A percentile compares a stretch with the other conserved stretches of the same genome.
Evolutionary conservation across 2,329 filamentous ascomycete genomes (phyloP).

Genomic region (Thelonectria rubi): DNA sequence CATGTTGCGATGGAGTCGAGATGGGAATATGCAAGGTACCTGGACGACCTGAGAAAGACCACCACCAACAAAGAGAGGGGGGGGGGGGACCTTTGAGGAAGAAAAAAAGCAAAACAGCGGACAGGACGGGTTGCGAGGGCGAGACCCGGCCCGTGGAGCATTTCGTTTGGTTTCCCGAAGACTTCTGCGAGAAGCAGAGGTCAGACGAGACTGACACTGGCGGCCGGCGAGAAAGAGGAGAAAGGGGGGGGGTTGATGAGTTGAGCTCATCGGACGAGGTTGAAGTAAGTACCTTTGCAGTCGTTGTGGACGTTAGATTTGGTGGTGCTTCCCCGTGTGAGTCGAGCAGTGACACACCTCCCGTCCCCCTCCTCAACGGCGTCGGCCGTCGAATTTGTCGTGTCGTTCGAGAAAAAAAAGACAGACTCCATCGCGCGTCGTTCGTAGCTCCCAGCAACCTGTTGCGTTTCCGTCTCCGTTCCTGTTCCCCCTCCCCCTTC

Average conservation of each 20-base stretch:
- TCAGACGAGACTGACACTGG: slow-evolving; percentile 26
- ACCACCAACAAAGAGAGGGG: too few relatives aligned
- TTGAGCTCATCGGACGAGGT: too few relatives aligned
- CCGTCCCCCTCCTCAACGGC: too few relatives aligned
- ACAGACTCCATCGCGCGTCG: background rate
- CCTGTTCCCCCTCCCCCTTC: too few relatives aligned
- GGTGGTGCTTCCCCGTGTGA: background rate
- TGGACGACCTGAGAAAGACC: too few relatives aligned
- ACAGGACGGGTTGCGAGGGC: slow-evolving; percentile 20
- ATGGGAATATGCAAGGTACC: slow-evolving; percentile 20
- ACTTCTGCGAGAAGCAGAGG: slow-evolving; percentile 11
- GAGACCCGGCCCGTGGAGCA: slow-evolving; percentile 27
- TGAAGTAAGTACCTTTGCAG: too few relatives aligned
- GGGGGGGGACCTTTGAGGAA: too few relatives aligned
- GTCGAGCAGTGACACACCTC: slow-evolving; percentile 6
- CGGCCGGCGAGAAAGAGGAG: slow-evolving; percentile 1
- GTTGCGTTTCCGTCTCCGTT: too few relatives aligned
- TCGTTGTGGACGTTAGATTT: too few relatives aligned
- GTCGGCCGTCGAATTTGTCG: background rate
- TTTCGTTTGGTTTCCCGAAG: background rate
- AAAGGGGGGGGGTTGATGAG: too few relatives aligned
- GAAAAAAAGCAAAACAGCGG: slow-evolving; percentile 16
- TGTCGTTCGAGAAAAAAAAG: background rate
- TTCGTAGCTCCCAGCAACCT: too few relatives aligned
- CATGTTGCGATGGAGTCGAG: background rate